Conservation (phyloP, 352 stramenopile species). For the Elongisporangium prolatum region DNA sequence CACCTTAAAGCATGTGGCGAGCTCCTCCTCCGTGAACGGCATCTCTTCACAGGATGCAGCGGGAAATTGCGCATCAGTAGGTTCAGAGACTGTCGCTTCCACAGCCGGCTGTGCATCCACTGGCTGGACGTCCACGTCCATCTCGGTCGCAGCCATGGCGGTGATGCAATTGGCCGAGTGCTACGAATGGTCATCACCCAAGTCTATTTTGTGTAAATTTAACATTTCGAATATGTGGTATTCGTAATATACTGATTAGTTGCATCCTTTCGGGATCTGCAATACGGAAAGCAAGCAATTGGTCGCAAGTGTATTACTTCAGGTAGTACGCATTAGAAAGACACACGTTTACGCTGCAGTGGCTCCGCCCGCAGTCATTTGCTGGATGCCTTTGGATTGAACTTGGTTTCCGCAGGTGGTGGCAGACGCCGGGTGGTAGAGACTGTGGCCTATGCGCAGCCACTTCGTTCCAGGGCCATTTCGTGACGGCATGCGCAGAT, state of each 20-base stretch:
- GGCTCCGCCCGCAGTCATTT: not conserved
- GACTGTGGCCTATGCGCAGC: not conserved
- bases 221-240: no score
- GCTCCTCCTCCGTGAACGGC: constrained; percentile 70
- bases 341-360: not conserved
- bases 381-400: not conserved
- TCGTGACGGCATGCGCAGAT: not conserved
- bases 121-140: not conserved
- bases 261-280: not conserved
- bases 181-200: not conserved
- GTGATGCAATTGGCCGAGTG: not conserved
- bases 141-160: not conserved
- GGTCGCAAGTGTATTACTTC: not conserved
- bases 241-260: not conserved
- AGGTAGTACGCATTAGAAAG: not conserved
- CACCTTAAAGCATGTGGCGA: constrained; percentile 53
- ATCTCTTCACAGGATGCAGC: constrained; percentile 25
- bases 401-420: not conserved
- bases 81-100: not conserved
- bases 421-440: not conserved
- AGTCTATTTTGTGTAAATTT: not conserved
- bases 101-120: not conserved
- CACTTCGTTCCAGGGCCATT: not conserved
- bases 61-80: not conserved
- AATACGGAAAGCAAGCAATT: no score